Evolutionary conservation across 202 grass and related monocot genomes (phyloP), one percentile per base, ranked within the genome.

Genomic region (Bolboschoenoplectus hybrid): DNA sequence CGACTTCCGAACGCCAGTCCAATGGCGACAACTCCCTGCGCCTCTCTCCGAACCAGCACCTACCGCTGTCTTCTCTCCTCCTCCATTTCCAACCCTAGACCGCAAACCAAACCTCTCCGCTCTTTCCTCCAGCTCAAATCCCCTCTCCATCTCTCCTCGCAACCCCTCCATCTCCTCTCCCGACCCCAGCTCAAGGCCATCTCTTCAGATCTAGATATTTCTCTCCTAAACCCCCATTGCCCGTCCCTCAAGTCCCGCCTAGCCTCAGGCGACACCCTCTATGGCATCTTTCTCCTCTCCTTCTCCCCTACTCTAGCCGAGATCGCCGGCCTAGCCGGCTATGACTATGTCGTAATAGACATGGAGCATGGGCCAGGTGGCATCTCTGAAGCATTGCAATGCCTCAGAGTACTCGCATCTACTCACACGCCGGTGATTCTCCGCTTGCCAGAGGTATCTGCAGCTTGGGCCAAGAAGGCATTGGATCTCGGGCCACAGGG

Each of bases 391-490:
- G 90, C 96, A 5, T 88, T 98, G 19, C 76, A 91, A 32, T 98
- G 93, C 86, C 91, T 98, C 63, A 84, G 96, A 44, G 93, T 93
- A 26, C 96, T 98, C 62, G 95, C 92, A 39, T 93, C 93, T 19
- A 65, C 90, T 19, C 83, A 81, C 41, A 95, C 93, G 36, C 88
- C 96, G 0, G 91, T 93, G 55, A 63, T 98, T 34, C 73, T 98
- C 70, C 93, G 96, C 74, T 82, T 98, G 44, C 91, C 90, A 1
- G 96, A 95, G 84, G 71, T 84, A 5, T 89, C 86, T 85, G 82
- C 91, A 26, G 74, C 88, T 35, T 98, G 93, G 96, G 89, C 96
- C n/a, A 98, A 98, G 90, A 98, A 98, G 87, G 93, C 87, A 53
- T 87, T 98, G 81, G 93, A 98, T 89, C 89, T 98, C 43, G 93